These are phyloP conservation scores for Coccomyxa sp. DNA, from an alignment of 139 green algal genomes.

Conservation along the genomic window DNA sequence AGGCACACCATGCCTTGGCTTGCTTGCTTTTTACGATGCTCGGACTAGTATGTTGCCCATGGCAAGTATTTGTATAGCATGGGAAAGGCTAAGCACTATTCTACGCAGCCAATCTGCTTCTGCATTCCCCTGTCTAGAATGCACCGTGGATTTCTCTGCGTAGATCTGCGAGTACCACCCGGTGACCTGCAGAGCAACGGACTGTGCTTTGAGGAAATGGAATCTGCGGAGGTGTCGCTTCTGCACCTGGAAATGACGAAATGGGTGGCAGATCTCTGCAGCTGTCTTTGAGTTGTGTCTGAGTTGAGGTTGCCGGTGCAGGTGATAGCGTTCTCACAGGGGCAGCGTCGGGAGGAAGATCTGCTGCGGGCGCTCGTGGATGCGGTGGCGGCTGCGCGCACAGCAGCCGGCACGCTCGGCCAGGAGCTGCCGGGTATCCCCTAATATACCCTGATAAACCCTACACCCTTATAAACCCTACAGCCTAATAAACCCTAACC, in stretches of 20 bases:
- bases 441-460: too few species aligned
- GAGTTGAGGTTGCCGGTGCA: slow-evolving; percentile 7
- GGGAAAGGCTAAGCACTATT: too few species aligned
- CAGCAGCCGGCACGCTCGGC: not conserved
- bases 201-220: not conserved
- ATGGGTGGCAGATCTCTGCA: not conserved
- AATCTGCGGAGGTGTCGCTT: not conserved
- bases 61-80: too few species aligned
- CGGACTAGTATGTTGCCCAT: too few species aligned
- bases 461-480: not conserved
- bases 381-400: slow-evolving; percentile 21
- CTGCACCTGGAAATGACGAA: not conserved
- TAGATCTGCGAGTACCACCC: not conserved
- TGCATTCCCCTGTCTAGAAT: too few species aligned
- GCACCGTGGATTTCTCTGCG: too few species aligned
- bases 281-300: not conserved
- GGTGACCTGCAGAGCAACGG: too few species aligned
- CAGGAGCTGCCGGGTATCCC: not conserved
- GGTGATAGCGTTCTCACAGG: slow-evolving; percentile 47
- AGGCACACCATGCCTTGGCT: too few species aligned
- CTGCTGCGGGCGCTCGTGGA: slow-evolving; percentile 41
- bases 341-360: slow-evolving; percentile 35
- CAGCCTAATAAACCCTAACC: not conserved
- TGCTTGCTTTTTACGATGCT: too few species aligned
- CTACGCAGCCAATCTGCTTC: too few species aligned